A percentile compares a stretch with the other conserved stretches of the same genome.
Conservation (phyloP, 1,139 yeast genomes). For the Diutina catenulata region DNA sequence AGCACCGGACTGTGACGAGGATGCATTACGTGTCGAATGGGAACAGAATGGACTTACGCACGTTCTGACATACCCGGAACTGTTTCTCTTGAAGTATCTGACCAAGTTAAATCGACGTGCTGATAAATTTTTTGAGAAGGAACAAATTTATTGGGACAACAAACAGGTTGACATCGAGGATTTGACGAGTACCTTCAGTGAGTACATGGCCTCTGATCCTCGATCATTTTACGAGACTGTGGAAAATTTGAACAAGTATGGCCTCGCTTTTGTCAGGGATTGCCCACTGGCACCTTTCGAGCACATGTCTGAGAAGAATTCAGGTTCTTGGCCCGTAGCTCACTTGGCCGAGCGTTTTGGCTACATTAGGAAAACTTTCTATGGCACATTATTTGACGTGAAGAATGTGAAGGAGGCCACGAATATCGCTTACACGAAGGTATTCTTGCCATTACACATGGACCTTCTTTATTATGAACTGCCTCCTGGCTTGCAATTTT, state of each 20-base stretch:
- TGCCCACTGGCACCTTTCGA: constrained; percentile 12
- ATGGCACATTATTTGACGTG: constrained; percentile 67
- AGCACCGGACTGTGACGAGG: constrained; percentile 16
- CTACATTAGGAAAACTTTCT: constrained; percentile 60
- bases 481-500: constrained; percentile 71
- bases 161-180: constrained; percentile 11
- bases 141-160: constrained; percentile 32
- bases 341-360: constrained; percentile 52
- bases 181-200: constrained; percentile 24
- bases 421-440: constrained; percentile 63
- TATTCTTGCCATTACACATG: constrained; percentile 67
- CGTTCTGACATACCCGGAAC: constrained; percentile 29
- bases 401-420: constrained; percentile 45
- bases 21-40: constrained; percentile 41
- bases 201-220: constrained; percentile 25
- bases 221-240: constrained; percentile 27
- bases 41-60: constrained; percentile 19
- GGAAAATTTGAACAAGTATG: constrained; percentile 41
- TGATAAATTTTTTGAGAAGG: constrained; percentile 23
- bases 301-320: constrained; percentile 17
- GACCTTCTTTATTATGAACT: constrained; percentile 71
- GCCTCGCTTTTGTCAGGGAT: constrained; percentile 46
- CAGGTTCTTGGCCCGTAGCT: constrained; percentile 28
- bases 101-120: constrained; percentile 19
- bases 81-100: constrained; percentile 36